Evolutionary conservation across 495 filamentous ascomycete genomes (phyloP).

Genomic region (Aspergillus olivimuriae): DNA sequence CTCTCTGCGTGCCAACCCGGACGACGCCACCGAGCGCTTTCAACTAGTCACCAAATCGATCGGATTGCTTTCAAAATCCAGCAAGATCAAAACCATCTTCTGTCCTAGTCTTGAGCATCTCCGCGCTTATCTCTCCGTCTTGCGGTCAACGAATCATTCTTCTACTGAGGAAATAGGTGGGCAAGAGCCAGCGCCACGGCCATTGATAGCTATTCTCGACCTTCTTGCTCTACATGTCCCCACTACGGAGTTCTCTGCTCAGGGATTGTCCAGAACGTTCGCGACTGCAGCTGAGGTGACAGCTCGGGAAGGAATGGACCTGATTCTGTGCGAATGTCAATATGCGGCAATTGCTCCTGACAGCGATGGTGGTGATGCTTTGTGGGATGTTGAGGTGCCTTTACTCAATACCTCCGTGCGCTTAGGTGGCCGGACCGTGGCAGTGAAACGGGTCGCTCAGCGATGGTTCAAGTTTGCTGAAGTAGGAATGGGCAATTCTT

Average conservation of each 20-base stretch:
- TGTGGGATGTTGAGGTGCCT: slow-evolving; percentile 53
- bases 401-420: slow-evolving; percentile 55
- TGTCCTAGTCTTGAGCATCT: slow-evolving; percentile 69
- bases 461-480: slow-evolving; percentile 56
- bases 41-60: slow-evolving; percentile 58
- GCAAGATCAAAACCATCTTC: slow-evolving; percentile 61
- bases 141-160: slow-evolving; percentile 21
- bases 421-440: slow-evolving; percentile 58
- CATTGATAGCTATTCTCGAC: slow-evolving; percentile 58
- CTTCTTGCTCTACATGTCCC: slow-evolving; percentile 60
- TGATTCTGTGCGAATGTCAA: slow-evolving; percentile 38
- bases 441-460: slow-evolving; percentile 54
- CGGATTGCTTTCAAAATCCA: slow-evolving; percentile 59
- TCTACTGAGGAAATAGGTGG: neutral
- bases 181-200: slow-evolving; percentile 5
- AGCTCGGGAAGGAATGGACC: slow-evolving; percentile 20
- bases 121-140: slow-evolving; percentile 61
- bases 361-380: slow-evolving; percentile 25
- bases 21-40: slow-evolving; percentile 16
- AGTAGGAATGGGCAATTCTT: too few relatives aligned
- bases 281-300: slow-evolving; percentile 64
- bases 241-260: slow-evolving; percentile 76
- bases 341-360: slow-evolving; percentile 25
- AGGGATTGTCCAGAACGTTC: slow-evolving; percentile 67
- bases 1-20: slow-evolving; percentile 17